Evolutionary conservation across 345 rosid species (phyloP), one percentile per base, ranked within the genome.

Genomic region (Pelargonium nanum): DNA sequence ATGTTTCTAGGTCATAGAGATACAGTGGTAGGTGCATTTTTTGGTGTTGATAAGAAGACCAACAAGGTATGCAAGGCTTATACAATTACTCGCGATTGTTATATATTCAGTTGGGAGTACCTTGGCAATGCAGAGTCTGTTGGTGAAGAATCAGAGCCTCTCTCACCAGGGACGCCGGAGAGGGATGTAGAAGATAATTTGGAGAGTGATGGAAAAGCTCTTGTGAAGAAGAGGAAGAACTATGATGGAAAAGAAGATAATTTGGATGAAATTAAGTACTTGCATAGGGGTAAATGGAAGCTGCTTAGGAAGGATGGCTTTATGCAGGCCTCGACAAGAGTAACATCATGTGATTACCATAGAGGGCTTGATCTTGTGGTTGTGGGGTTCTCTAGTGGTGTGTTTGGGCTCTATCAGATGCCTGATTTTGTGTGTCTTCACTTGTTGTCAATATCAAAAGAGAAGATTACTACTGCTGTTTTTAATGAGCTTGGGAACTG

Each of bases 361-460:
- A 77, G 65, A 74, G 88, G 78, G 56, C 85, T 93, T 51, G 90
- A 93, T 62, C 83, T 87, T 80, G 70, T 87, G 56, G 97, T 89
- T 55, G 97, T 83, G 56, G 94, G 97, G n/a, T 85, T 85, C 75
- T 84, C 94, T 0, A 85, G 84, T 70, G 99, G 99, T 52, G 92
- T 83, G 54, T 93, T 87, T 22, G 94, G 99, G 67, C 75, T 87
- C 69, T 93, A 93, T 50, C 92, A 93, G 72, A 93, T 93, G 97
- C 99, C 96, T 0, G 92, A 89, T 79, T 89, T 93, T 64, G 75
- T 89, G 62, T 93, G 99, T 72, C 69, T 93, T 51, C 97, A 89
- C 72, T 74, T 82, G 74, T 57, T 89, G 45, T 89, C 97, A 0
- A 83, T 93, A 24, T 93, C 96, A 0, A 89, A 85, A 72, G 88